phyloP scores from a whole-genome alignment of 2,329 filamentous ascomycete genomes.

The Botryotinia narcissicola region DNA sequence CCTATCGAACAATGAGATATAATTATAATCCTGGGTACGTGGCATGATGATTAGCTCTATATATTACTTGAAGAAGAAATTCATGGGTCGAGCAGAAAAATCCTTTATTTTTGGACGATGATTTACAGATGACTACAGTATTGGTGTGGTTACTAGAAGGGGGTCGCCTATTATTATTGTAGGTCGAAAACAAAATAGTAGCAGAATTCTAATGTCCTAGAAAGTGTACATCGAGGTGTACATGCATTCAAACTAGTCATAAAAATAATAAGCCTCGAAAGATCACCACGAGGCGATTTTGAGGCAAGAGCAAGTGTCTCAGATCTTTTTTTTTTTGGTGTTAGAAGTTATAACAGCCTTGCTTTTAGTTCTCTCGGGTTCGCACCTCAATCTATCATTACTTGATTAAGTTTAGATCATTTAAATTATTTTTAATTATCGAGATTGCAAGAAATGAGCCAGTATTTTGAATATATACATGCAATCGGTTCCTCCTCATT shows the following conservation, averaged over 20 bases:
- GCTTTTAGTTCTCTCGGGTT: neutral
- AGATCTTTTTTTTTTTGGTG: neutral
- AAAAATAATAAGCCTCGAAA: neutral
- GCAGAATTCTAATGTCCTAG: neutral
- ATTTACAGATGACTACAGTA: neutral
- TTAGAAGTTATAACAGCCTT: conserved; percentile 4
- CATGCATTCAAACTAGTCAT: neutral
- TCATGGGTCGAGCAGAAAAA: neutral
- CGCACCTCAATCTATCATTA: neutral
- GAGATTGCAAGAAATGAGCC: neutral
- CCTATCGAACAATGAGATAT: neutral
- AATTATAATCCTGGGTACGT: neutral
- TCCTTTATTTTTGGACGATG: neutral
- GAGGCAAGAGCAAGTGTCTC: conserved; percentile 11
- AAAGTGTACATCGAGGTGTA: neutral
- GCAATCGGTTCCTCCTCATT: neutral
- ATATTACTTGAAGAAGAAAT: neutral
- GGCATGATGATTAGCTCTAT: conserved; percentile 3
- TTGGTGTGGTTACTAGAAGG: neutral
- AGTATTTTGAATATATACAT: conserved; percentile 10
- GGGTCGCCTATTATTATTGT: neutral
- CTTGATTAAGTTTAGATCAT: neutral
- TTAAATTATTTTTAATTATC: neutral
- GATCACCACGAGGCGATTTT: conserved; percentile 12
- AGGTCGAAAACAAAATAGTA: neutral